Evolutionary conservation across 176 grass and related monocot genomes (phyloP), one percentile per base, ranked within the genome.

Genomic region (Chrysopogon serrulatus): DNA sequence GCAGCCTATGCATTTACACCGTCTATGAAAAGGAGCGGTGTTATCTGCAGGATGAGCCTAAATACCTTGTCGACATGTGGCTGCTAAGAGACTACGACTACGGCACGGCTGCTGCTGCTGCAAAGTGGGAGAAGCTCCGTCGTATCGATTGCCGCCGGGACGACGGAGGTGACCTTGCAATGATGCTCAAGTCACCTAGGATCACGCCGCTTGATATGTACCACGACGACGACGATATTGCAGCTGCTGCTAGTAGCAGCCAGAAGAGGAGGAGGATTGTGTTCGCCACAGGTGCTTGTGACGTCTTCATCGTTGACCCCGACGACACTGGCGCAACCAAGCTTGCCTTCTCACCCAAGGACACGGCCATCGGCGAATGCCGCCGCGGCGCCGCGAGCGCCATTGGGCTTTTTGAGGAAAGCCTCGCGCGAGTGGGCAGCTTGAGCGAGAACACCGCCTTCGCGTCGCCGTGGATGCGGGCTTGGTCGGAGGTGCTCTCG

Each of bases 401-500:
- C 14, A 18, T 68, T 13, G 78, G 78, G n/a, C 10, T 81, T 1
- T 39, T 70, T 6, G 47, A 81, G 47, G 79, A 81, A 33, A 57
- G 45, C 44, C 79, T 81, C 6, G 65, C 36, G 13, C 9, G 14
- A 2, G 65, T 81, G 23, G 32, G 45, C 78, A 2, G 16, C 42
- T 21, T 26, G 7, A 14, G 71, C 18, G 5, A 34, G 15, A n/a
- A 56, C 1, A 6, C 30, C 3, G 13, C 28, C 44, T 81, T 53
- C 4, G 69, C 65, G 1, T 69, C 45, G n/a, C 33, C 65, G 5
- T 56, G 45, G 5, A 30, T 4, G 8, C 36, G 6, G 27, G 79
- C 79, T 4, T 81, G 65, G 79, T 81, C 65, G 0, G n/a, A 81
- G 5, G 47, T 81, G 23, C 79, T 70, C 79, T 56, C 67, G 34